These are phyloP conservation scores for Neurospora intermedia DNA, from an alignment of 495 filamentous ascomycete species.

Conservation along the genomic window DNA sequence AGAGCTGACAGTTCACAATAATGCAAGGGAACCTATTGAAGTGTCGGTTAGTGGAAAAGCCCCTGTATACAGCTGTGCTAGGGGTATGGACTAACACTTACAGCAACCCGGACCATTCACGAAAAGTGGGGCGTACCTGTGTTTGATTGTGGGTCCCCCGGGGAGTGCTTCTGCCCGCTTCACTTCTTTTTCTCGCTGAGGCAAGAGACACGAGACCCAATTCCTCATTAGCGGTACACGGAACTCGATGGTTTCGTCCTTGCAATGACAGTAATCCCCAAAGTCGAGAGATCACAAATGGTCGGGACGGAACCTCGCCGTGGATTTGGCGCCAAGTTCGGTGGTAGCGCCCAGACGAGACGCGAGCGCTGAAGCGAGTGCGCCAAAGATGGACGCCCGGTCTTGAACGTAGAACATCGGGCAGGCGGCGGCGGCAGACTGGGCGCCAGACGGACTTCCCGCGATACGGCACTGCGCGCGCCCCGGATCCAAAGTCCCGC, in stretches of 20 bases:
- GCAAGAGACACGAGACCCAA: background rate
- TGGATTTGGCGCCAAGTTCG: background rate
- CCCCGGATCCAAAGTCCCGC: background rate
- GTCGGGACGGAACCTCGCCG: background rate
- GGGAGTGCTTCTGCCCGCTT: background rate
- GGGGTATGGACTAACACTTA: background rate
- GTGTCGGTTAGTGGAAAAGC: accelerated
- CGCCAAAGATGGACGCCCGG: background rate
- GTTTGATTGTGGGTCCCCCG: background rate
- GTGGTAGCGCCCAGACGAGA: background rate
- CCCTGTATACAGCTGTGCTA: background rate
- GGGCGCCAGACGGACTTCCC: background rate
- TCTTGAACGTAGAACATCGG: no score
- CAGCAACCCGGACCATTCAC: background rate
- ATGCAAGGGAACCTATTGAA: background rate
- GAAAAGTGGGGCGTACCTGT: background rate
- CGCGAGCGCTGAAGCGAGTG: background rate
- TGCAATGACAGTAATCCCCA: no score
- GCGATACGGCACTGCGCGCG: background rate
- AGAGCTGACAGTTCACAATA: background rate
- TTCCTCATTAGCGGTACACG: background rate
- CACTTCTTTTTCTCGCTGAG: background rate
- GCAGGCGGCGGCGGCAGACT: background rate
- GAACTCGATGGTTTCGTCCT: no score
- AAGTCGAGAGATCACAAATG: background rate